A percentile compares a stretch with the other conserved stretches of the same genome.
These are phyloP conservation scores for Wickerhamiella hasegawae DNA, from an alignment of 805 yeast genomes.

Conservation along the genomic window DNA sequence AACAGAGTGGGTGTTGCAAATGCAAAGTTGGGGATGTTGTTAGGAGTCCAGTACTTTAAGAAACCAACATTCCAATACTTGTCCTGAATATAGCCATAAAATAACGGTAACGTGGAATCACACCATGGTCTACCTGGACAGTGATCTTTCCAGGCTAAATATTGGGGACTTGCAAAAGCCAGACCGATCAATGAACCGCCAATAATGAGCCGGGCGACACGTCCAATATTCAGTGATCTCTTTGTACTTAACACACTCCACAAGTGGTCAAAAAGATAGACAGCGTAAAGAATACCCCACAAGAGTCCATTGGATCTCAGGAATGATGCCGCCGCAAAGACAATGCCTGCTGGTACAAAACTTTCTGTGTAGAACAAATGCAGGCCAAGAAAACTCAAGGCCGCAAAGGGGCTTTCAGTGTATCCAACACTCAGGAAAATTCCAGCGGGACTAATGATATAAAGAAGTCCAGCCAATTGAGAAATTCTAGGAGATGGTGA, in stretches of 20 bases:
- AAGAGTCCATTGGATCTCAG: slow-evolving; percentile 65
- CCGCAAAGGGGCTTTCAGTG: slow-evolving; percentile 57
- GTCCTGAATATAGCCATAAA: slow-evolving; percentile 56
- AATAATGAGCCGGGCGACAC: slow-evolving; percentile 20
- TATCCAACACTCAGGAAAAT: slow-evolving; percentile 60
- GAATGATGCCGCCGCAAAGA: slow-evolving; percentile 40
- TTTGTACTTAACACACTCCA: background rate
- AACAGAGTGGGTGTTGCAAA: slow-evolving; percentile 55
- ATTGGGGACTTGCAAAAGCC: slow-evolving; percentile 32
- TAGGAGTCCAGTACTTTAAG: slow-evolving; percentile 62
- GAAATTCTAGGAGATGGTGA: slow-evolving; percentile 30
- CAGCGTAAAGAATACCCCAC: slow-evolving; percentile 49
- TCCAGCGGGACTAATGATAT: slow-evolving; percentile 62
- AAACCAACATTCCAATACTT: slow-evolving; percentile 81
- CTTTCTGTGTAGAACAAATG: slow-evolving; percentile 29
- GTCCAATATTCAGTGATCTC: slow-evolving; percentile 10
- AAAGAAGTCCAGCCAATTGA: slow-evolving; percentile 28
- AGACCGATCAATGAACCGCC: slow-evolving; percentile 42
- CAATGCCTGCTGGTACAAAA: slow-evolving; percentile 34
- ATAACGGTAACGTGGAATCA: slow-evolving; percentile 33
- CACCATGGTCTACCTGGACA: slow-evolving; percentile 88
- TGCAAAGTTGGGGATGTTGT: slow-evolving; percentile 69
- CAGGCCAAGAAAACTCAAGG: slow-evolving; percentile 42
- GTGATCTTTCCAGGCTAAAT: slow-evolving; percentile 36
- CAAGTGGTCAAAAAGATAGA: slow-evolving; percentile 30